Conservation (phyloP, 345 rosid genomes). For the Brassica nigra region DNA sequence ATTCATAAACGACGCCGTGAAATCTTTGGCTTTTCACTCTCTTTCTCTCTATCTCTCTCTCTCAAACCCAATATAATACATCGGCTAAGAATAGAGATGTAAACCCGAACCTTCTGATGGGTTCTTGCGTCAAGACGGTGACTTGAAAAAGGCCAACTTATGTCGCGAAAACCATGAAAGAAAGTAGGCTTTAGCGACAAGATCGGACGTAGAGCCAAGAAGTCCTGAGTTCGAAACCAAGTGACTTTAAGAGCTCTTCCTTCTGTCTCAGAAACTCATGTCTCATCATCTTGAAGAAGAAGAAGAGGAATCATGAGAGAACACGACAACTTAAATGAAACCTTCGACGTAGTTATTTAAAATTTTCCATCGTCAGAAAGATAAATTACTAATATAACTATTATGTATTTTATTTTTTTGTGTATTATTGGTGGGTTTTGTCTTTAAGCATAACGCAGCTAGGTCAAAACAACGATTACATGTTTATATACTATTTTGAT, state of each 20-base stretch:
- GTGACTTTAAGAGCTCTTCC: conserved; percentile 20
- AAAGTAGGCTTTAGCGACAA: conserved; percentile 28
- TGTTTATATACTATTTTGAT: background rate
- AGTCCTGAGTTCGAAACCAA: conserved; percentile 24
- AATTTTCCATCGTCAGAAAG: background rate
- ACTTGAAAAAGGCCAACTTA: conserved; percentile 3
- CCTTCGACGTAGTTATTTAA: conserved; percentile 32
- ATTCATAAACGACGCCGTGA: conserved; percentile 26
- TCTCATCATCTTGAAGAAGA: conserved; percentile 38
- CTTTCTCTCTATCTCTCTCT: background rate
- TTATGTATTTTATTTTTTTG: background rate
- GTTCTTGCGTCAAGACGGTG: conserved; percentile 11
- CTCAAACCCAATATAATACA: background rate
- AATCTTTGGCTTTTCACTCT: background rate
- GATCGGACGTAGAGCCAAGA: conserved; percentile 27
- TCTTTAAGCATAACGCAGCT: conserved; percentile 15
- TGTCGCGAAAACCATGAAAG: conserved; percentile 28
- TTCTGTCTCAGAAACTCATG: conserved; percentile 28
- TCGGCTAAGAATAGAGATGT: conserved; percentile 26
- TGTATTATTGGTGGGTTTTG: conserved; percentile 26
- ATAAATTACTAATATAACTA: background rate
- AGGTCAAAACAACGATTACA: conserved; percentile 21
- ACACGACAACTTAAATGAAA: conserved; percentile 44
- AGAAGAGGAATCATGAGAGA: conserved; percentile 31
- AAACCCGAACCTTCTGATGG: conserved; percentile 36